Evolutionary conservation across 2,329 filamentous ascomycete species (phyloP).

Genomic region (Monosporascus sp.): DNA sequence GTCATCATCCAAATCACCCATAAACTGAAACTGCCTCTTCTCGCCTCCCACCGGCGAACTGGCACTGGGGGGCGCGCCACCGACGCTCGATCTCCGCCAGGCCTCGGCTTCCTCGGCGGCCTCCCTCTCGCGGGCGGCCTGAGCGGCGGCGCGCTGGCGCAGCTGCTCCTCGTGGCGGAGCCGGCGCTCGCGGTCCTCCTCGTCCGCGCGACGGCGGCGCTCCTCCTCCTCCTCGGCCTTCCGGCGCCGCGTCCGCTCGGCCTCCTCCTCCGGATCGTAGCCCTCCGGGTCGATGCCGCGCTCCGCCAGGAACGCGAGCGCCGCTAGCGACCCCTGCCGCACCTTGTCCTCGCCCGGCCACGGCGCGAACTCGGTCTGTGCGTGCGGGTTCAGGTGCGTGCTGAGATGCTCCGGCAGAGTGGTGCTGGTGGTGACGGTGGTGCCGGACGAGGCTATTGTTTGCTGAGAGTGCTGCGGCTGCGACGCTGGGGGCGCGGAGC

Average conservation of each 20-base stretch:
- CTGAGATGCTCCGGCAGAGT: constrained; percentile 44
- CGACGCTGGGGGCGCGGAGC: not conserved
- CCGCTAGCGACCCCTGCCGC: constrained; percentile 60
- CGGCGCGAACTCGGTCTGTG: constrained; percentile 61
- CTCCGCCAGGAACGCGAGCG: constrained; percentile 57
- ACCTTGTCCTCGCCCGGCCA: constrained; percentile 73
- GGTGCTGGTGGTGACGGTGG: constrained; percentile 21
- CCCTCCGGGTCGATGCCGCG: constrained; percentile 56
- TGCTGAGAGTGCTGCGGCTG: constrained; percentile 12
- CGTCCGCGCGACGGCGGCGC: constrained; percentile 32
- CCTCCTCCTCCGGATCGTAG: constrained; percentile 53
- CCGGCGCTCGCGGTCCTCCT: constrained; percentile 39
- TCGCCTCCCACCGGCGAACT: constrained; percentile 20
- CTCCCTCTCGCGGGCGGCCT: constrained; percentile 37
- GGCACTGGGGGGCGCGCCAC: constrained; percentile 17
- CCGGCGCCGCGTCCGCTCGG: constrained; percentile 41
- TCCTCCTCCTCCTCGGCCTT: constrained; percentile 47
- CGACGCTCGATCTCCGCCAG: constrained; percentile 35
- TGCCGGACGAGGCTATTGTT: constrained; percentile 2
- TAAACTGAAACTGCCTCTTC: constrained; percentile 53
- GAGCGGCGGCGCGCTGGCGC: constrained; percentile 20
- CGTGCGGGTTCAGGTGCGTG: constrained; percentile 49
- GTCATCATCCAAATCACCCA: constrained; percentile 48
- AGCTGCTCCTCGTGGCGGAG: constrained; percentile 39
- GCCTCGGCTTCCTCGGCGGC: constrained; percentile 26